A percentile compares a stretch with the other conserved stretches of the same genome.
Evolutionary conservation across 169 alveolate species (phyloP).

Genomic region (Perkinsus olseni): DNA sequence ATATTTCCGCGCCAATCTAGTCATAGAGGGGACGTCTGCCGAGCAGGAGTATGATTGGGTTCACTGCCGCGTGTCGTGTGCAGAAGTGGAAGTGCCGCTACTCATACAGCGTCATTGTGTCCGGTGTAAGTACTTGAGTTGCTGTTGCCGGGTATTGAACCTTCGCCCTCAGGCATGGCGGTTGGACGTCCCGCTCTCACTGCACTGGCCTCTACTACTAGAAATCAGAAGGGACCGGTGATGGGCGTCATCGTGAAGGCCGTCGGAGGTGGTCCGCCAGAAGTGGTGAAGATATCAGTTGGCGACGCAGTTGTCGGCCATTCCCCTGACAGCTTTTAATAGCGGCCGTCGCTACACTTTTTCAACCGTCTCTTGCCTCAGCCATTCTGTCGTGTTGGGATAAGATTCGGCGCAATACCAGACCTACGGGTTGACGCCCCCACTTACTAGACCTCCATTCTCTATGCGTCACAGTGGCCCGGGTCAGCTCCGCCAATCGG

Average conservation of each 20-base stretch:
- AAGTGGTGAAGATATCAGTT: neutral
- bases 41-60: neutral
- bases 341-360: no score
- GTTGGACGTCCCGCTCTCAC: neutral
- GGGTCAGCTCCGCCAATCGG: neutral
- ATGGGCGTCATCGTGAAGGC: neutral
- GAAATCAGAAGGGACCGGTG: neutral
- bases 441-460: no score
- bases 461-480: no score
- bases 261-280: neutral
- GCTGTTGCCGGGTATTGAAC: neutral
- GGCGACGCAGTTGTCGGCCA: neutral
- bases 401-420: no score
- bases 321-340: no score
- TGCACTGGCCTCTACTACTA: neutral
- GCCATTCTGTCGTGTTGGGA: no score
- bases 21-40: neutral
- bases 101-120: neutral
- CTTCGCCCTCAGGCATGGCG: neutral
- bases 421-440: no score
- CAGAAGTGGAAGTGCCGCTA: neutral
- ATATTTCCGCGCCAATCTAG: neutral
- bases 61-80: neutral
- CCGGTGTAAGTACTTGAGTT: neutral
- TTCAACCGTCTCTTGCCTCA: no score